Evolutionary conservation across 192 early-diverging fungal species (phyloP).

Genomic region (Coemansia sp.): DNA sequence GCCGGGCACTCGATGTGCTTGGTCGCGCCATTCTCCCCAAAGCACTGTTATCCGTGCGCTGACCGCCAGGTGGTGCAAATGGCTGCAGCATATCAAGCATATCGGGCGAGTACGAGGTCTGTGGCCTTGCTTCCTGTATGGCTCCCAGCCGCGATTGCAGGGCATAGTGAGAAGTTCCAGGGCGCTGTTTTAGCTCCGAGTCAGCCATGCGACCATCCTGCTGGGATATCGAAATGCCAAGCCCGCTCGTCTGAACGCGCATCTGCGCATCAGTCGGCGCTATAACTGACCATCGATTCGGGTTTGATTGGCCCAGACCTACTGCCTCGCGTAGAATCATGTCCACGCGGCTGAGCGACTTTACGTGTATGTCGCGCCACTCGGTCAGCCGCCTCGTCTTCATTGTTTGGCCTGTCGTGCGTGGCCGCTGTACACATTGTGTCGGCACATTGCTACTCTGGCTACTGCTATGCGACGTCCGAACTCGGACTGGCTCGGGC

Average conservation of each 20-base stretch:
- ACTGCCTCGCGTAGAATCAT: slow-evolving; percentile 52
- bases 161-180: slow-evolving; percentile 17
- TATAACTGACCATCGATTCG: slow-evolving; percentile 22
- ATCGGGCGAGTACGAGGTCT: background rate
- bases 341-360: slow-evolving; percentile 49
- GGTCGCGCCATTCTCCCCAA: slow-evolving; percentile 17
- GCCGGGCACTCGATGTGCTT: slow-evolving; percentile 30
- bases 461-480: slow-evolving; percentile 6
- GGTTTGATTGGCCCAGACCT: slow-evolving; percentile 16
- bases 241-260: slow-evolving; percentile 13
- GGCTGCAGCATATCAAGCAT: slow-evolving; percentile 7
- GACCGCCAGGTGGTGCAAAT: background rate
- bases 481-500: background rate
- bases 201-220: background rate
- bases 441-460: slow-evolving; percentile 1
- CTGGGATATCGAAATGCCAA: slow-evolving; percentile 29
- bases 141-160: background rate
- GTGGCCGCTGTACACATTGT: slow-evolving; percentile 17
- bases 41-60: background rate
- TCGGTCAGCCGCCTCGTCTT: slow-evolving; percentile 19
- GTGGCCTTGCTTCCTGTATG: background rate
- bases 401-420: slow-evolving; percentile 19
- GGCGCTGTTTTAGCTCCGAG: slow-evolving; percentile 10
- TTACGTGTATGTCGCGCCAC: slow-evolving; percentile 53
- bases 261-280: slow-evolving; percentile 1